A percentile compares a stretch with the other conserved stretches of the same genome.
phyloP scores from a whole-genome alignment of 768 basidiomycete genomes.

The Amanita polypyramis region DNA sequence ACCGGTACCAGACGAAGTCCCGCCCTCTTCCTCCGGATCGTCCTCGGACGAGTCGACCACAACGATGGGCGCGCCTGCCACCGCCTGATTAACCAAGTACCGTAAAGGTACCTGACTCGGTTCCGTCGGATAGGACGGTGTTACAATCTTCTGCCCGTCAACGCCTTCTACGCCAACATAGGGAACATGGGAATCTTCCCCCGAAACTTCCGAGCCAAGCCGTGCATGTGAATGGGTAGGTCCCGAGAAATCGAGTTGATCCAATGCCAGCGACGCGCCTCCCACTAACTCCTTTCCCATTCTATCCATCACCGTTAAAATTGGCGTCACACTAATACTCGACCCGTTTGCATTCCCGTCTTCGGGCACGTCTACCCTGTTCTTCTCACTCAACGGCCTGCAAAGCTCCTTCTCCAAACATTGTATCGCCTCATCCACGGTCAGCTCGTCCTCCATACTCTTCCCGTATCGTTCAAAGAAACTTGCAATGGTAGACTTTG shows the following conservation, averaged over 20 bases:
- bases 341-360: slow-evolving; percentile 24
- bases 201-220: slow-evolving; percentile 21
- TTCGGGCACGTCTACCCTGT: slow-evolving; percentile 43
- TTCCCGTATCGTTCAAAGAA: slow-evolving; percentile 75
- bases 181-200: slow-evolving; percentile 27
- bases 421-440: slow-evolving; percentile 67
- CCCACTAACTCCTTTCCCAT: slow-evolving; percentile 25
- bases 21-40: slow-evolving; percentile 4
- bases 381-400: slow-evolving; percentile 63
- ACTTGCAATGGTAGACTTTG: slow-evolving; percentile 60
- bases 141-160: slow-evolving; percentile 9
- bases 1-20: neutral
- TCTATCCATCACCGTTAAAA: slow-evolving; percentile 28
- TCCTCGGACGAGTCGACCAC: neutral
- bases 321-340: slow-evolving; percentile 46
- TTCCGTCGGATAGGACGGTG: slow-evolving; percentile 29
- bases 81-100: too few relatives aligned
- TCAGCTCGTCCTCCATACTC: slow-evolving; percentile 61
- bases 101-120: slow-evolving; percentile 33
- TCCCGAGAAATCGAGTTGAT: slow-evolving; percentile 53
- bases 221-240: slow-evolving; percentile 17
- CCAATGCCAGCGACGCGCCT: slow-evolving; percentile 22
- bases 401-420: slow-evolving; percentile 82
- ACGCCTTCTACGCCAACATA: neutral
- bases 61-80: slow-evolving; percentile 9